Evolutionary conservation across 2,329 filamentous ascomycete genomes (phyloP).

Genomic region (Falciphora oryzae): DNA sequence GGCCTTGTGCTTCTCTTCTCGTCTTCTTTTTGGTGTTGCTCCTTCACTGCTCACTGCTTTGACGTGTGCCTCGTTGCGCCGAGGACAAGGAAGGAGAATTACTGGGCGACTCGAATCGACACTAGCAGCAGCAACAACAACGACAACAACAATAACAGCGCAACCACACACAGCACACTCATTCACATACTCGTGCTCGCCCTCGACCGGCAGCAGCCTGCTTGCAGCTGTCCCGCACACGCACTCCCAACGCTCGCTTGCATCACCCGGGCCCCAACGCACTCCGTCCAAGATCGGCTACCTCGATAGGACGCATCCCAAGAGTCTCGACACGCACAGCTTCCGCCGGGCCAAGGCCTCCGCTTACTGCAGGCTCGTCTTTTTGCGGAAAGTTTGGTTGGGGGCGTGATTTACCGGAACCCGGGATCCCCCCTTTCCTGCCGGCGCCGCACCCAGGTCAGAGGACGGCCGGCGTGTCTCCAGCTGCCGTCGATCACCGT

Average conservation of each 20-base stretch:
- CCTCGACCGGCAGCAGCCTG: no score
- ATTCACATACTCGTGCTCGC: neutral
- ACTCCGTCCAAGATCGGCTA: no score
- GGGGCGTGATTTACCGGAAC: neutral
- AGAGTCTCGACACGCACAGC: neutral
- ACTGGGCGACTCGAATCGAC: neutral
- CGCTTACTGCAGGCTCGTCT: neutral
- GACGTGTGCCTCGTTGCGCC: no score
- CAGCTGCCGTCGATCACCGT: neutral
- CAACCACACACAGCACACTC: neutral
- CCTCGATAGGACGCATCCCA: neutral
- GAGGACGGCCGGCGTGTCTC: neutral
- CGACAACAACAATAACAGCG: neutral
- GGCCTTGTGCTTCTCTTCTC: neutral
- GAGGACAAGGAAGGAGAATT: no score
- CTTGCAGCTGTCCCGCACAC: neutral
- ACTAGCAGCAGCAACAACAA: neutral
- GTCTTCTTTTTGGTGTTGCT: neutral
- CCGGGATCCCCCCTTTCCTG: neutral
- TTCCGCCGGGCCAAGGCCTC: neutral
- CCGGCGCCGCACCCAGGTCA: neutral
- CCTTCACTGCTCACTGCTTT: neutral
- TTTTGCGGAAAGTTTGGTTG: neutral
- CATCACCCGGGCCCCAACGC: neutral
- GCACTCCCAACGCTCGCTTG: neutral